These are phyloP conservation scores for Xylaria sp. DNA, from an alignment of 495 filamentous ascomycete genomes.

Conservation along the genomic window DNA sequence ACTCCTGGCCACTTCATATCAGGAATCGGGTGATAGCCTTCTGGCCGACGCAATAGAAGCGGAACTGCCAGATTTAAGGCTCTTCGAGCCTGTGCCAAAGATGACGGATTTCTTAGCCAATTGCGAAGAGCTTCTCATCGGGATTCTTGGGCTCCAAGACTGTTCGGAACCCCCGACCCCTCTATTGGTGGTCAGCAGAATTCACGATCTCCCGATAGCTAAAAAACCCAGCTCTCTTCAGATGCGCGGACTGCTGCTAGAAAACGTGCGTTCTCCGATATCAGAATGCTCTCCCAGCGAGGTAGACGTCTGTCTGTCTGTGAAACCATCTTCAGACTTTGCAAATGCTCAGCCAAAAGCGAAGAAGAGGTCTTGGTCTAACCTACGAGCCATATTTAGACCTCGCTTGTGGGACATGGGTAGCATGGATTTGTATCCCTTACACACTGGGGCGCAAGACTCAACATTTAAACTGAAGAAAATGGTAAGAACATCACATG, in stretches of 20 bases:
- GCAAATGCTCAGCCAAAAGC: slow-evolving; percentile 1
- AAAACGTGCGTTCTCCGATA: background rate
- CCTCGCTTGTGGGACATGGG: slow-evolving; percentile 15
- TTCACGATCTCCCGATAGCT: slow-evolving; percentile 26
- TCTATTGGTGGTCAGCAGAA: background rate
- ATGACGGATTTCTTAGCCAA: slow-evolving; percentile 26
- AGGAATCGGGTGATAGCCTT: slow-evolving; percentile 25
- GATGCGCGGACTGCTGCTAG: slow-evolving; percentile 14
- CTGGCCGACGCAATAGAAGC: slow-evolving; percentile 29
- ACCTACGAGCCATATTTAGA: slow-evolving; percentile 18
- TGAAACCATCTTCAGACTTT: background rate
- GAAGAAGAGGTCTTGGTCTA: slow-evolving; percentile 26
- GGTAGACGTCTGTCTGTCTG: slow-evolving; percentile 5
- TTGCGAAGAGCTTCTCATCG: slow-evolving; percentile 26
- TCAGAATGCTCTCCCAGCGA: background rate
- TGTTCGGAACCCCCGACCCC: background rate
- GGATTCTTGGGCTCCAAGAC: slow-evolving; percentile 19
- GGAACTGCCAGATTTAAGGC: slow-evolving; percentile 24
- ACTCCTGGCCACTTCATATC: slow-evolving; percentile 24
- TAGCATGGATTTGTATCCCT: slow-evolving; percentile 12
- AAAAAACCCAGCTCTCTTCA: slow-evolving; percentile 27
- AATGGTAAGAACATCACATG: slow-evolving; percentile 6
- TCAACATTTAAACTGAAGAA: slow-evolving; percentile 17
- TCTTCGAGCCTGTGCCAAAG: slow-evolving; percentile 28
- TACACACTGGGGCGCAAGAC: background rate